Percentiles rank a stretch among this genome's conserved stretches.
phyloP scores from a whole-genome alignment of 1,284 basidiomycete species.

The Amylostereum chailletii region DNA sequence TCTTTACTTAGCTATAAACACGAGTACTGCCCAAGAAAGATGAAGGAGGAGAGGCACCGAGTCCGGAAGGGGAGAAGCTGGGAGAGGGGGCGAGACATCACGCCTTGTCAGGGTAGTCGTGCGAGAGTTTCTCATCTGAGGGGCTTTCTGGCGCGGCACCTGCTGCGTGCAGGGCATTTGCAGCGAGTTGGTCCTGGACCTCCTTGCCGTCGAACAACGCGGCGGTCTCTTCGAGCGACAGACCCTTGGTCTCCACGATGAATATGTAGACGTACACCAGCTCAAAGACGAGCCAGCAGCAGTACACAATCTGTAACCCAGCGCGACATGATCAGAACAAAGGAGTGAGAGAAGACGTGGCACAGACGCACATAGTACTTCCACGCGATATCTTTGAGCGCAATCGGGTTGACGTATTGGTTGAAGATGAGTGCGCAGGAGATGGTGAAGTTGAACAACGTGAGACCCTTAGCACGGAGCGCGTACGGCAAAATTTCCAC shows the following conservation, averaged over 20 bases:
- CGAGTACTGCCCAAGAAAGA: too few relatives aligned
- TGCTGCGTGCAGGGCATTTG: background rate
- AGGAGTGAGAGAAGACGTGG: background rate
- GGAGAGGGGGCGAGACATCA: too few relatives aligned
- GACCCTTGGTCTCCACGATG: slow-evolving; percentile 65
- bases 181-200: slow-evolving; percentile 30
- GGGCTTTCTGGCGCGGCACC: background rate
- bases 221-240: slow-evolving; percentile 67
- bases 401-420: slow-evolving; percentile 76
- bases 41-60: too few relatives aligned
- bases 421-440: slow-evolving; percentile 68
- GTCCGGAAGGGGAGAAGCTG: too few relatives aligned
- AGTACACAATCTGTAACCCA: slow-evolving; percentile 51
- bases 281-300: slow-evolving; percentile 60
- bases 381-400: slow-evolving; percentile 50
- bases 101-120: too few relatives aligned
- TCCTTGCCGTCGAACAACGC: slow-evolving; percentile 65
- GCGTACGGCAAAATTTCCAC: slow-evolving; percentile 67
- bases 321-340: background rate
- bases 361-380: slow-evolving; percentile 24
- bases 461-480: slow-evolving; percentile 75
- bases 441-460: slow-evolving; percentile 59
- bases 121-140: background rate
- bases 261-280: slow-evolving; percentile 55
- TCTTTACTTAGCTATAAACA: too few relatives aligned